These are phyloP conservation scores for Durusdinium trenchii DNA, from an alignment of 73 alveolate genomes.

Conservation along the genomic window DNA sequence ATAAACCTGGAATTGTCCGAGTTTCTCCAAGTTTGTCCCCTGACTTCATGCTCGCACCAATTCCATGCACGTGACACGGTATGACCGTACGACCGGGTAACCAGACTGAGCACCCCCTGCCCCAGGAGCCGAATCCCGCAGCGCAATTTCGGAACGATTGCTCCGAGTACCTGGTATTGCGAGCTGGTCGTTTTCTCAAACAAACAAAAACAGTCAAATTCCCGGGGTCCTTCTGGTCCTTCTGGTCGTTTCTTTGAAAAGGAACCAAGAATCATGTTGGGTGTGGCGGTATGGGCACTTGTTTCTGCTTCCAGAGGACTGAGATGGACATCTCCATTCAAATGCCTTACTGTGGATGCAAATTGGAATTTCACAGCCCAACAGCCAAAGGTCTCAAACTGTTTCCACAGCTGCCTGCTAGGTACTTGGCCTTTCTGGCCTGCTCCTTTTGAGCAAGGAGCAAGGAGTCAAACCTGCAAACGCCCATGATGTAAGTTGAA, in stretches of 20 bases:
- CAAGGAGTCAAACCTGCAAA: conserved; percentile 17
- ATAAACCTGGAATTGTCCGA: too few relatives aligned
- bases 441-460: background rate
- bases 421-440: background rate
- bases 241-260: background rate
- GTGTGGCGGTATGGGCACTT: background rate
- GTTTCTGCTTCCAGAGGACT: background rate
- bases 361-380: background rate
- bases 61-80: too few relatives aligned
- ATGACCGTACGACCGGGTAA: too few relatives aligned
- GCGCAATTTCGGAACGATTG: background rate
- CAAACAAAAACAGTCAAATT: background rate
- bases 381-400: background rate
- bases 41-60: too few relatives aligned
- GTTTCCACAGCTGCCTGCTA: background rate
- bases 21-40: too few relatives aligned
- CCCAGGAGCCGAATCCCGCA: conserved; percentile 49
- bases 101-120: too few relatives aligned
- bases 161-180: background rate
- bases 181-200: background rate
- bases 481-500: background rate
- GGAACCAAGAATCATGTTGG: background rate
- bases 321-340: conserved; percentile 32
- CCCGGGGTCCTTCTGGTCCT: background rate
- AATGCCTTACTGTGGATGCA: background rate